A percentile compares a stretch with the other conserved stretches of the same genome.
These are phyloP conservation scores for Clitoria ternatea DNA, from an alignment of 306 rosid species.

Conservation along the genomic window DNA sequence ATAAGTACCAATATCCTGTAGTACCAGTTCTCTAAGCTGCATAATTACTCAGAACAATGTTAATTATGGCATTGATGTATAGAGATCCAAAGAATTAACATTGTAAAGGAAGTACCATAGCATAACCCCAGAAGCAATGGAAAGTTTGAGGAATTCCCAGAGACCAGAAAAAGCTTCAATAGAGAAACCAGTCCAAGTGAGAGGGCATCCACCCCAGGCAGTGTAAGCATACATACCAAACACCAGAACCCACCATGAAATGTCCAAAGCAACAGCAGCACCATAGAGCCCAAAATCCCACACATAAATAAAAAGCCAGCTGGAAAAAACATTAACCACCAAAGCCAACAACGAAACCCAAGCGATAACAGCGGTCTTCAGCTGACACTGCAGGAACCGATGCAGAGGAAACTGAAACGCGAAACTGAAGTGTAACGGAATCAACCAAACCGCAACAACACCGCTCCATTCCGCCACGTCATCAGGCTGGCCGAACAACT, in stretches of 20 bases:
- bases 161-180: slow-evolving; percentile 59
- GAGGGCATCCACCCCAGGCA: slow-evolving; percentile 61
- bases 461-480: slow-evolving; percentile 59
- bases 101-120: slow-evolving; percentile 47
- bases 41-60: no score
- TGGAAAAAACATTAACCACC: slow-evolving; percentile 25
- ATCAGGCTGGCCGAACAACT: slow-evolving; percentile 50
- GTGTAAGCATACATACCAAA: slow-evolving; percentile 41
- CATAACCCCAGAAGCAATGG: slow-evolving; percentile 69
- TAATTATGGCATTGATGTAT: no score
- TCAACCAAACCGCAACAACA: slow-evolving; percentile 57
- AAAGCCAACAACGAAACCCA: slow-evolving; percentile 48
- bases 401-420: slow-evolving; percentile 73
- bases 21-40: slow-evolving; percentile 80
- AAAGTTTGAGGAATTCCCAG: slow-evolving; percentile 65
- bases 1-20: slow-evolving; percentile 56
- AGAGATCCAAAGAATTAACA: no score
- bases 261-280: slow-evolving; percentile 59
- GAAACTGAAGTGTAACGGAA: slow-evolving; percentile 78
- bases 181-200: slow-evolving; percentile 66
- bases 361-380: slow-evolving; percentile 49
- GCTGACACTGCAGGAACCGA: slow-evolving; percentile 72
- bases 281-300: slow-evolving; percentile 58
- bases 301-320: slow-evolving; percentile 50
- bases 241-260: slow-evolving; percentile 67